Percentiles rank a stretch among this genome's conserved stretches.
phyloP scores from a whole-genome alignment of 192 early-diverging fungal genomes.

The Podila epigama region DNA sequence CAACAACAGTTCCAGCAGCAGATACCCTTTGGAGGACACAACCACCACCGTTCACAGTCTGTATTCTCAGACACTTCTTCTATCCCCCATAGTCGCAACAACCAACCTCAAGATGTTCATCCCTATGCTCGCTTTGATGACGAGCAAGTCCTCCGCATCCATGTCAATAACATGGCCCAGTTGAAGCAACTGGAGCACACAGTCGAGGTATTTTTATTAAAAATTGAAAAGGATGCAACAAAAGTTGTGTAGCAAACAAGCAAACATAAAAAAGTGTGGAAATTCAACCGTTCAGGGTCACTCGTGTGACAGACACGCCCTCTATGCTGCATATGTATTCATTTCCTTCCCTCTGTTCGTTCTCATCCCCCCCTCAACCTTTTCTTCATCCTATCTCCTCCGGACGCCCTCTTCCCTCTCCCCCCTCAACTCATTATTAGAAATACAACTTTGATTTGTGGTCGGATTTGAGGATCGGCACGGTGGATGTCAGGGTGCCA shows the following conservation, averaged over 20 bases:
- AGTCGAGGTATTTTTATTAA: too few species aligned
- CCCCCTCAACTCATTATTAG: not conserved
- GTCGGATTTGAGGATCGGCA: constrained; percentile 39
- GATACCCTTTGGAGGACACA: not conserved
- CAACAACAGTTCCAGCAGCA: constrained; percentile 15
- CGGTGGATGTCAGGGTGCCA: constrained; percentile 36
- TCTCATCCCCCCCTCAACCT: too few species aligned
- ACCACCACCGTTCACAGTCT: not conserved
- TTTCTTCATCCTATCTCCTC: not conserved
- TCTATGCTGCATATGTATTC: too few species aligned
- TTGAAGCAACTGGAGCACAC: constrained; percentile 15
- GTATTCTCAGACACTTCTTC: too few species aligned
- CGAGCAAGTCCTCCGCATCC: constrained; percentile 28
- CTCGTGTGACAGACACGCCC: too few species aligned
- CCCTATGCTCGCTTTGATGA: constrained; percentile 31
- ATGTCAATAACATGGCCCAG: constrained; percentile 19
- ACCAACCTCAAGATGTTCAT: not conserved
- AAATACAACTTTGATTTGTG: constrained; percentile 25
- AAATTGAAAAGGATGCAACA: too few species aligned
- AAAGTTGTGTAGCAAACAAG: too few species aligned
- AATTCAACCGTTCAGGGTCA: too few species aligned
- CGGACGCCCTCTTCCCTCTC: not conserved
- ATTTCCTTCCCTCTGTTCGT: too few species aligned
- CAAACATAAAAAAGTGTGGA: too few species aligned
- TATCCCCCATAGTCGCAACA: not conserved